A percentile compares a stretch with the other conserved stretches of the same genome.
Conservation (phyloP, 371 early-diverging fungal species). For the Apophysomyces elegans region DNA sequence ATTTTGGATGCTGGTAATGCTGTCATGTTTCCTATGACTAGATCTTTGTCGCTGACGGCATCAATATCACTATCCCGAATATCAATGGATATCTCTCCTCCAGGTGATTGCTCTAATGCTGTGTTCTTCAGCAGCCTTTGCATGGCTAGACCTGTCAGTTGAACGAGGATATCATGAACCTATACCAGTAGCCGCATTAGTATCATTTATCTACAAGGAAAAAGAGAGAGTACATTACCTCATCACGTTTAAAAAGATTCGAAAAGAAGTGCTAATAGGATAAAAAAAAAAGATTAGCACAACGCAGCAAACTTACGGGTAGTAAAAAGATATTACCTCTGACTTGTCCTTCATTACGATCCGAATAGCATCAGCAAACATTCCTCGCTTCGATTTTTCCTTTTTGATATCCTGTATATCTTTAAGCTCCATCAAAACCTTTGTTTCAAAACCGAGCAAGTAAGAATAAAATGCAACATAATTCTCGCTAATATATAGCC, state of each 20-base stretch:
- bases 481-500: slow-evolving; percentile 95
- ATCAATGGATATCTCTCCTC: slow-evolving; percentile 52
- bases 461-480: slow-evolving; percentile 95
- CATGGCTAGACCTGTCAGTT: slow-evolving; percentile 87
- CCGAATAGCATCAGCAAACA: slow-evolving; percentile 87
- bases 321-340: slow-evolving; percentile 55
- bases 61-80: slow-evolving; percentile 43
- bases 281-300: not conserved
- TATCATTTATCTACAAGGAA: too few relatives aligned
- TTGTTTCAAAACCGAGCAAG: slow-evolving; percentile 91
- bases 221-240: slow-evolving; percentile 32
- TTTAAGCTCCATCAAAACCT: slow-evolving; percentile 87
- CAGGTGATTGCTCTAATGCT: slow-evolving; percentile 70
- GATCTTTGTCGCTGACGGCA: slow-evolving; percentile 30
- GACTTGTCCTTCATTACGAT: slow-evolving; percentile 80
- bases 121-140: slow-evolving; percentile 85
- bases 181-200: slow-evolving; percentile 2
- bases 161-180: slow-evolving; percentile 90
- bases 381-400: slow-evolving; percentile 87
- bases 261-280: slow-evolving; percentile 78
- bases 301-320: not conserved
- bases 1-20: slow-evolving; percentile 34
- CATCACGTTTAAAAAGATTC: slow-evolving; percentile 94
- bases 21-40: slow-evolving; percentile 18
- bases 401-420: slow-evolving; percentile 86